phyloP scores from a whole-genome alignment of 345 rosid genomes.

The Camelina laxa region DNA sequence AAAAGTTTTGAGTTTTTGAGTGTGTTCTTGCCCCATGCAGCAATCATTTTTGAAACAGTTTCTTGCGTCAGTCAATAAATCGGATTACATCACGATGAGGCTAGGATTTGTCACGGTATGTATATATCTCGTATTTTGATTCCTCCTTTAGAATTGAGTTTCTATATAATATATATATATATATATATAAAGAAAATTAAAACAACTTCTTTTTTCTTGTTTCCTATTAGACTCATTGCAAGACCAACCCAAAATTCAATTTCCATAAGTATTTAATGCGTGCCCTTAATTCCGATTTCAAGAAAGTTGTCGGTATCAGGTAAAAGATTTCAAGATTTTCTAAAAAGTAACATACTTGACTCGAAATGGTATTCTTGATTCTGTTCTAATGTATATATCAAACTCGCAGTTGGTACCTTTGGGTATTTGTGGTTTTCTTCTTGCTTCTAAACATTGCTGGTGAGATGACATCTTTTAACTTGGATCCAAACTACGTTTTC shows the following conservation, averaged over 20 bases:
- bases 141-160: not conserved
- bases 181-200: not conserved
- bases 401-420: constrained; percentile 86
- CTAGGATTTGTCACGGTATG: constrained; percentile 81
- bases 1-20: not conserved
- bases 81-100: constrained; percentile 82
- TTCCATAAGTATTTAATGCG: constrained; percentile 87
- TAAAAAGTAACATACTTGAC: not conserved
- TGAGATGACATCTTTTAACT: constrained; percentile 39
- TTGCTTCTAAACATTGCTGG: constrained; percentile 71
- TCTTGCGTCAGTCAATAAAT: constrained; percentile 67
- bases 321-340: constrained; percentile 1
- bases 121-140: not conserved
- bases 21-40: constrained; percentile 48
- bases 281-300: constrained; percentile 92
- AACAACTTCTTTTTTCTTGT: not conserved
- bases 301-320: constrained; percentile 96
- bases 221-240: constrained; percentile 71
- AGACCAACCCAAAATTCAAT: constrained; percentile 70
- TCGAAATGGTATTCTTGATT: constrained; percentile 5
- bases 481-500: not conserved
- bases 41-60: constrained; percentile 90
- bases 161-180: too few species aligned
- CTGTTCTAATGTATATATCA: constrained; percentile 15
- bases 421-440: constrained; percentile 81